Percentiles rank a stretch among this genome's conserved stretches.
These are phyloP conservation scores for Perkinsus olseni DNA, from an alignment of 169 alveolate species.

Conservation along the genomic window DNA sequence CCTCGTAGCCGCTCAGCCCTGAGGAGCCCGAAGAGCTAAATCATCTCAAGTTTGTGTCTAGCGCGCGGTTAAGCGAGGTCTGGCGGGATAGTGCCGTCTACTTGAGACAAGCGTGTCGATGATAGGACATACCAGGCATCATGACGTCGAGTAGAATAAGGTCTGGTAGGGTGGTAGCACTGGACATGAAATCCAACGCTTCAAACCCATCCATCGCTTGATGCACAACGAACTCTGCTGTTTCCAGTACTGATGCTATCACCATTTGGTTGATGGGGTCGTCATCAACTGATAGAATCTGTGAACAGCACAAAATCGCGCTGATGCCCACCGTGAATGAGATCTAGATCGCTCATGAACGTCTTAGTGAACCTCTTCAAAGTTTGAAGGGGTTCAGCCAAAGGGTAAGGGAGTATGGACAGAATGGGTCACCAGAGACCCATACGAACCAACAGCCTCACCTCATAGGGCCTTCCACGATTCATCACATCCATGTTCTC, in stretches of 20 bases:
- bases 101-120: background rate
- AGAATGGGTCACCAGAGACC: too few relatives aligned
- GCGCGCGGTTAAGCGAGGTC: too few relatives aligned
- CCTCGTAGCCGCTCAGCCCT: background rate
- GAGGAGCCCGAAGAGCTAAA: background rate
- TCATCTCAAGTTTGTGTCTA: too few relatives aligned
- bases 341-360: too few relatives aligned
- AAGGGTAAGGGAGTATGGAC: too few relatives aligned
- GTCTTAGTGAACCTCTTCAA: too few relatives aligned
- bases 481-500: background rate
- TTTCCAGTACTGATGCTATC: background rate
- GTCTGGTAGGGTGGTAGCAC: background rate
- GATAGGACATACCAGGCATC: background rate
- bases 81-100: too few relatives aligned
- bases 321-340: too few relatives aligned
- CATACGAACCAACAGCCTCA: background rate
- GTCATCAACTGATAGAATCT: background rate
- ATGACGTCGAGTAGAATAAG: background rate
- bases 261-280: background rate
- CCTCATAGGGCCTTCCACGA: background rate
- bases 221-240: background rate
- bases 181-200: background rate
- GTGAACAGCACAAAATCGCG: background rate
- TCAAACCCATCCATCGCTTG: background rate
- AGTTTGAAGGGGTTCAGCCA: too few relatives aligned